phyloP scores from a whole-genome alignment of 192 early-diverging fungal species.

The Backusella australiensis region DNA sequence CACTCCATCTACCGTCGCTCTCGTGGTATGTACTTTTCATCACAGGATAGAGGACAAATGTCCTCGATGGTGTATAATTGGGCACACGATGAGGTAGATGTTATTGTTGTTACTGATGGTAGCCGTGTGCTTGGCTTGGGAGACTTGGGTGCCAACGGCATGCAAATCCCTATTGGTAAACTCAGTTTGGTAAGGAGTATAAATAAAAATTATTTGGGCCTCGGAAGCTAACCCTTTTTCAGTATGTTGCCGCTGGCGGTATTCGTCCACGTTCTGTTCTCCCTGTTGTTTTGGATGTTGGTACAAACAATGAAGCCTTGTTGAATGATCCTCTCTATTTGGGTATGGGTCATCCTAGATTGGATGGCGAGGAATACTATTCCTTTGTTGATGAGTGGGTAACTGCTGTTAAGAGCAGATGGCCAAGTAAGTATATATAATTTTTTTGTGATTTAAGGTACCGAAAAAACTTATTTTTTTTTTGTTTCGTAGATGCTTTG shows the following conservation, averaged over 20 bases:
- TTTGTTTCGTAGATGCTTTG: constrained; percentile 29
- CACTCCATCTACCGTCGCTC: constrained; percentile 55
- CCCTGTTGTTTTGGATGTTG: constrained; percentile 35
- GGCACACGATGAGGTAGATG: constrained; percentile 54
- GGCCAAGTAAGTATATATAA: constrained; percentile 48
- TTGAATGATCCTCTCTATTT: constrained; percentile 38
- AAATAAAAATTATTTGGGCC: background rate
- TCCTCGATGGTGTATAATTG: constrained; percentile 58
- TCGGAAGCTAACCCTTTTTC: constrained; percentile 11
- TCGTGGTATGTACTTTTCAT: constrained; percentile 55
- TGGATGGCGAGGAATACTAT: constrained; percentile 46
- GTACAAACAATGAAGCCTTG: constrained; percentile 34
- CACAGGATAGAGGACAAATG: constrained; percentile 50
- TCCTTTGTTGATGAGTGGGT: constrained; percentile 57
- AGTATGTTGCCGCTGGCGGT: constrained; percentile 39
- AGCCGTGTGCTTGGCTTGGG: constrained; percentile 35
- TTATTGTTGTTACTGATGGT: constrained; percentile 41
- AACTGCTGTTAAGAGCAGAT: constrained; percentile 48
- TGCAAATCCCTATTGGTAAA: constrained; percentile 43
- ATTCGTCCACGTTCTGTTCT: constrained; percentile 37
- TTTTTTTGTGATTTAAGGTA: background rate
- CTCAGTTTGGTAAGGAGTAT: constrained; percentile 36
- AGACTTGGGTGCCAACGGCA: constrained; percentile 38
- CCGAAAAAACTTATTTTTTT: background rate
- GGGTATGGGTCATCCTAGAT: constrained; percentile 37